Evolutionary conservation across 225 moss, liverwort and hornwort genomes (phyloP).

Genomic region (Thuidium tamariscinum): DNA sequence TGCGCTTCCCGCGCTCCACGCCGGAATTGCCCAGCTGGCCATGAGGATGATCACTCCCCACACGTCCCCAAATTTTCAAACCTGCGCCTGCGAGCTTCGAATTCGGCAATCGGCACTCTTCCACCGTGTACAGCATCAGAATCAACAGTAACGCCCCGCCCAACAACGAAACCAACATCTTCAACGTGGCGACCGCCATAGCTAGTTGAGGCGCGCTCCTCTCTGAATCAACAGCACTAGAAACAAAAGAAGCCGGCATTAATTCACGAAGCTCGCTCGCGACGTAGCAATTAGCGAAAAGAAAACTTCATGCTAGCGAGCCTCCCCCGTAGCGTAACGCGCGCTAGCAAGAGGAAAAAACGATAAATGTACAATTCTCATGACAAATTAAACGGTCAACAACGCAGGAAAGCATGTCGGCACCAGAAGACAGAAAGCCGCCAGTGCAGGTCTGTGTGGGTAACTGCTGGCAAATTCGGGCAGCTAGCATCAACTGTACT

Average conservation of each 20-base stretch:
- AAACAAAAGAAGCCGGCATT: neutral
- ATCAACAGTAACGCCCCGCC: slow-evolving; percentile 2
- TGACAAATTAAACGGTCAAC: slow-evolving; percentile 23
- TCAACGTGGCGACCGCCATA: neutral
- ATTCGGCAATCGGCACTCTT: neutral
- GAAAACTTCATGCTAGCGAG: neutral
- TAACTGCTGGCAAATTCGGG: slow-evolving; percentile 9
- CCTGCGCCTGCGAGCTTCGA: neutral
- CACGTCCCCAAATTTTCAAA: neutral
- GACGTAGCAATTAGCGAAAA: neutral
- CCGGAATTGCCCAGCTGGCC: neutral
- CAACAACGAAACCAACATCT: neutral
- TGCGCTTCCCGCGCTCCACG: neutral
- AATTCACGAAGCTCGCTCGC: neutral
- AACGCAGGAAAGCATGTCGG: slow-evolving; percentile 11
- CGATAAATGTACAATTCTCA: slow-evolving; percentile 7
- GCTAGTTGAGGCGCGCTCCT: neutral
- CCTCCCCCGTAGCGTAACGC: neutral
- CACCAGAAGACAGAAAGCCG: slow-evolving; percentile 17
- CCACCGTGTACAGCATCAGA: slow-evolving; percentile 4
- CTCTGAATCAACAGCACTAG: neutral
- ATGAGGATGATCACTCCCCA: neutral
- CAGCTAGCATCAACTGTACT: neutral
- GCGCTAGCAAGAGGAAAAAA: neutral
- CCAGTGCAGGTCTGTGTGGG: neutral